phyloP scores from a whole-genome alignment of 1,284 basidiomycete genomes.

The Papiliotrema laurentii region DNA sequence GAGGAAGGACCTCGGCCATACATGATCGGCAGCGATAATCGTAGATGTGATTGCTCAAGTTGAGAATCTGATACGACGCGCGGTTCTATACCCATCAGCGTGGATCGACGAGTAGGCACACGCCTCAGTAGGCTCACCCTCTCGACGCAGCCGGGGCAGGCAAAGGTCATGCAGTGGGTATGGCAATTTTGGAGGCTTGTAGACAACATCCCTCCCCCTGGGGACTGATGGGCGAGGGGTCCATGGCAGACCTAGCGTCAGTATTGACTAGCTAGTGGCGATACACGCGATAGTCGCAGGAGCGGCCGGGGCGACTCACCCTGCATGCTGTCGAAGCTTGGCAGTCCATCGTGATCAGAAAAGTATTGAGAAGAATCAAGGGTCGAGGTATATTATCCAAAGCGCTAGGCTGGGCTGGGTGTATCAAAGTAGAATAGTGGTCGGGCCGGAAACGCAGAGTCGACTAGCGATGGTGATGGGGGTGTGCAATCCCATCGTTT shows the following conservation, averaged over 20 bases:
- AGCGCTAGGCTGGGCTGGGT: too few relatives aligned
- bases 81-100: conserved; percentile 9
- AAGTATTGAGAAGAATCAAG: too few relatives aligned
- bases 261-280: conserved; percentile 1
- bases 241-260: conserved; percentile 24
- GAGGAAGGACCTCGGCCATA: conserved; percentile 12
- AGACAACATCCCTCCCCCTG: not conserved
- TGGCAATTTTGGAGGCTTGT: conserved; percentile 1
- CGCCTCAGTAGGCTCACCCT: conserved; percentile 1
- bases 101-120: too few relatives aligned
- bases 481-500: too few relatives aligned
- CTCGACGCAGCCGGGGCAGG: conserved; percentile 19
- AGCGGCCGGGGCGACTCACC: conserved; percentile 9
- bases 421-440: too few relatives aligned
- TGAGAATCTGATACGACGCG: conserved; percentile 14
- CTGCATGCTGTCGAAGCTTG: conserved; percentile 11
- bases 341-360: not conserved
- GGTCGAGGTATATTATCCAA: too few relatives aligned
- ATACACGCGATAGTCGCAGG: not conserved
- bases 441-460: too few relatives aligned
- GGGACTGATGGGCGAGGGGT: conserved; percentile 7
- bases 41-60: conserved; percentile 20
- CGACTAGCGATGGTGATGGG: too few relatives aligned
- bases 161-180: conserved; percentile 14
- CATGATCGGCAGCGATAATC: conserved; percentile 18